These are phyloP conservation scores for Pistacia integerrima DNA, from an alignment of 345 rosid species.

Conservation along the genomic window DNA sequence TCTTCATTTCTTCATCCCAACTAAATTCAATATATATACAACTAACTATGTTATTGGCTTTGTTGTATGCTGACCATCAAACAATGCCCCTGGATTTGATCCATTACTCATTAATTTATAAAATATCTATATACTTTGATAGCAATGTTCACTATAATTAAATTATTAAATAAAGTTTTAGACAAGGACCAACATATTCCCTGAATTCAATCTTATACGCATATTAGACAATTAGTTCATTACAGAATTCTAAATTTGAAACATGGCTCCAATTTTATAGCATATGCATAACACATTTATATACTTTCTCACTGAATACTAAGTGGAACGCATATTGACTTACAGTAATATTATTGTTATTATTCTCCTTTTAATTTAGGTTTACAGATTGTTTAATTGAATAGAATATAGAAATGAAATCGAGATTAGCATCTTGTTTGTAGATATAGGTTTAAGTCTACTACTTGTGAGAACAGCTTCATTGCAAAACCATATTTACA, in stretches of 20 bases:
- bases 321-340: constrained; percentile 3
- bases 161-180: background rate
- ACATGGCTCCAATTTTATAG: constrained; percentile 13
- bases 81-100: background rate
- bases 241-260: constrained; percentile 28
- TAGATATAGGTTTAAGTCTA: no score
- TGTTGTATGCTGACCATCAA: background rate
- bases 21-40: no score
- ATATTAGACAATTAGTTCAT: constrained; percentile 7
- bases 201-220: constrained; percentile 25
- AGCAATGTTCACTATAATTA: no score
- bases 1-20: no score
- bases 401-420: no score
- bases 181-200: constrained; percentile 34
- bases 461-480: background rate
- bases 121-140: no score
- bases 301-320: constrained; percentile 34
- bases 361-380: background rate
- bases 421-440: no score
- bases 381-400: no score
- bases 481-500: background rate
- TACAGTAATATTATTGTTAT: background rate
- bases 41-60: background rate
- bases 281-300: constrained; percentile 4
- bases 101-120: background rate